These are phyloP conservation scores for Trichocladium uniseriatum DNA, from an alignment of 495 filamentous ascomycete genomes.

Conservation along the genomic window DNA sequence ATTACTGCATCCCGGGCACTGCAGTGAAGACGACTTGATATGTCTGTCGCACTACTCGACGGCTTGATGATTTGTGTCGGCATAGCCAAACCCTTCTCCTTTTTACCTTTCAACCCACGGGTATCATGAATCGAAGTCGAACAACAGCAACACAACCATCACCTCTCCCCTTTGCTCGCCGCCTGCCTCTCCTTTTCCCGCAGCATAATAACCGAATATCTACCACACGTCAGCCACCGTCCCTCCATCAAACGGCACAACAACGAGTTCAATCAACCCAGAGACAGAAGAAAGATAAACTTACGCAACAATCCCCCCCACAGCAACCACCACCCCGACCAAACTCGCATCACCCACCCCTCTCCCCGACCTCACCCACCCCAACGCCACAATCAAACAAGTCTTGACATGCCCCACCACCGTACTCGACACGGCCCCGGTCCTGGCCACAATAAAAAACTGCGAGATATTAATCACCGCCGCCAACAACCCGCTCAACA, in stretches of 20 bases:
- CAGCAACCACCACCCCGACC: constrained; percentile 43
- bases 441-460: constrained; percentile 64
- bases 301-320: constrained; percentile 47
- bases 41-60: too few species aligned
- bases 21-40: too few species aligned
- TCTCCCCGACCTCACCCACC: constrained; percentile 45
- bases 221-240: constrained; percentile 14
- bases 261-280: background rate
- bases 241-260: background rate
- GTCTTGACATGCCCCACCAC: constrained; percentile 63
- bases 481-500: constrained; percentile 53
- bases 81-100: too few species aligned
- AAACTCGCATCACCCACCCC: constrained; percentile 42
- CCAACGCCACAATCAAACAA: constrained; percentile 49
- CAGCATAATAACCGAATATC: constrained; percentile 47
- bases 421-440: constrained; percentile 60
- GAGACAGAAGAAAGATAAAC: background rate
- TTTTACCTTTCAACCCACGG: too few species aligned
- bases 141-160: background rate
- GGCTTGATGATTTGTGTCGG: too few species aligned
- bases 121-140: too few species aligned
- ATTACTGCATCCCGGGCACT: background rate
- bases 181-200: constrained; percentile 19
- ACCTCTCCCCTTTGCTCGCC: background rate
- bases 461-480: constrained; percentile 63